Evolutionary conservation across 169 alveolate species (phyloP).

Genomic region (Theileria parva): DNA sequence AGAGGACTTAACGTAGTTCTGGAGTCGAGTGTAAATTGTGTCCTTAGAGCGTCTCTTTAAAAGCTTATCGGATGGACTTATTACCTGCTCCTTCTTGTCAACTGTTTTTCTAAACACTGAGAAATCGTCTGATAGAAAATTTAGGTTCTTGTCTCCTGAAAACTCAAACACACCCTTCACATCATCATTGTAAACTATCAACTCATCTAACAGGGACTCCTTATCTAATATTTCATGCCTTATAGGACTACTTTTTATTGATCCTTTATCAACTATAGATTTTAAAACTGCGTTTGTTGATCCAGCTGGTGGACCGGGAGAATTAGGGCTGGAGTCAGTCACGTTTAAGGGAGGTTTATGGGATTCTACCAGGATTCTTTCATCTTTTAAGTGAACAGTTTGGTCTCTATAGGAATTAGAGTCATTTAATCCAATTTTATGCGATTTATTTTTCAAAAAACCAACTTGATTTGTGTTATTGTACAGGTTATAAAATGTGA

Average conservation of each 20-base stretch:
- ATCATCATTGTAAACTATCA: background rate
- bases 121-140: background rate
- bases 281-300: background rate
- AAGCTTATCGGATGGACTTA: slow-evolving; percentile 4
- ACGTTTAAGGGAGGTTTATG: background rate
- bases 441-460: background rate
- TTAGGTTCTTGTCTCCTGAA: background rate
- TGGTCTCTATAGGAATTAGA: background rate
- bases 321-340: background rate
- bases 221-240: slow-evolving; percentile 13
- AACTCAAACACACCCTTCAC: background rate
- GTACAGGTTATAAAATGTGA: slow-evolving; percentile 1
- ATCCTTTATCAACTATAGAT: slow-evolving; percentile 14
- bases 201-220: slow-evolving; percentile 10
- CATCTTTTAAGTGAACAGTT: background rate
- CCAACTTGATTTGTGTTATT: background rate
- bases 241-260: slow-evolving; percentile 7
- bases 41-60: slow-evolving; percentile 8
- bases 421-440: background rate
- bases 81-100: slow-evolving; percentile 13
- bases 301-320: background rate
- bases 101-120: slow-evolving; percentile 5
- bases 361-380: background rate
- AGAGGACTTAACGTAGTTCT: slow-evolving; percentile 20
- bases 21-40: slow-evolving; percentile 18